Conservation (phyloP, 345 rosid species). For the Lumnitzera racemosa region DNA sequence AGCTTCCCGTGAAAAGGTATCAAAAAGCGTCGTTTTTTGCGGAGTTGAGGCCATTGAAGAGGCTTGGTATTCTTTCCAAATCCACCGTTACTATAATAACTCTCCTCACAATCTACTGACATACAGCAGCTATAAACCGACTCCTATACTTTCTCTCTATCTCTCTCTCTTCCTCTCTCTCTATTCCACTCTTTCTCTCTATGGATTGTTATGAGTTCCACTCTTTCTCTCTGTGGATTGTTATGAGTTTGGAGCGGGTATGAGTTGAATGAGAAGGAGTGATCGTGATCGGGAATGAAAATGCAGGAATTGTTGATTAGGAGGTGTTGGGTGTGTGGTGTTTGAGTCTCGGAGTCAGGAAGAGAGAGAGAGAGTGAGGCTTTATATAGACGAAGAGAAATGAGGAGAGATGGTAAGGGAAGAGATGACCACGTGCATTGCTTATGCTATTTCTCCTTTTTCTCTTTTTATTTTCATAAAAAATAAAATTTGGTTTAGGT, state of each 20-base stretch:
- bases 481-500: too few relatives aligned
- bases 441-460: not conserved
- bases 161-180: constrained; percentile 7
- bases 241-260: not conserved
- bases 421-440: constrained; percentile 16
- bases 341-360: not conserved
- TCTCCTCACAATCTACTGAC: constrained; percentile 72
- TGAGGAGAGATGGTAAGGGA: not conserved
- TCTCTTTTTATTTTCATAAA: not conserved
- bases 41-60: constrained; percentile 90
- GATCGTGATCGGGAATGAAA: too few relatives aligned
- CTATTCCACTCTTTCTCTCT: not conserved
- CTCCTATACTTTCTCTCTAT: not conserved
- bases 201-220: too few relatives aligned
- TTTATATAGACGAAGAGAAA: not conserved
- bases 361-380: not conserved
- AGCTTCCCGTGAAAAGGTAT: constrained; percentile 8
- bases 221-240: not conserved
- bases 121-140: constrained; percentile 54
- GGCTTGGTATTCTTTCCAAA: constrained; percentile 81
- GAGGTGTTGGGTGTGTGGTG: too few relatives aligned
- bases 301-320: too few relatives aligned
- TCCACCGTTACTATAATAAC: constrained; percentile 60
- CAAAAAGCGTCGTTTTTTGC: constrained; percentile 69
- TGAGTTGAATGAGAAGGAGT: too few relatives aligned